Percentiles rank a stretch among this genome's conserved stretches.
Evolutionary conservation across 768 basidiomycete species (phyloP).

Genomic region (Tulasnella sp.): DNA sequence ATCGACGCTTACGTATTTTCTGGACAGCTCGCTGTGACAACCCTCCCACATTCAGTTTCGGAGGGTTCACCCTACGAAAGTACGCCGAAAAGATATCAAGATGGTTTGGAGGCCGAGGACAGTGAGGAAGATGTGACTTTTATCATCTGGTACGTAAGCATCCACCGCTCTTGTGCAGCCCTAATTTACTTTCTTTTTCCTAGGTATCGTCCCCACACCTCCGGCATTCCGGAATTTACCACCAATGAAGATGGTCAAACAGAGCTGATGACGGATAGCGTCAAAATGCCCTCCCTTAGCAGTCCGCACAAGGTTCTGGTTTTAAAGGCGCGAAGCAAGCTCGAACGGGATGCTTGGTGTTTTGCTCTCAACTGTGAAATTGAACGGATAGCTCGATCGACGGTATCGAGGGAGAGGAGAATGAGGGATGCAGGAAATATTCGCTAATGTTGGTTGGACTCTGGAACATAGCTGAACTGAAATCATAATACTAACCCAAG

Average conservation of each 20-base stretch:
- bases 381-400: slow-evolving; percentile 56
- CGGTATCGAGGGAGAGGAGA: slow-evolving; percentile 48
- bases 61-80: slow-evolving; percentile 2
- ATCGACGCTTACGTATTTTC: slow-evolving; percentile 73
- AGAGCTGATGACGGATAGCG: neutral
- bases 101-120: slow-evolving; percentile 82
- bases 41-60: slow-evolving; percentile 30
- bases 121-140: slow-evolving; percentile 80
- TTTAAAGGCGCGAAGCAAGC: slow-evolving; percentile 61
- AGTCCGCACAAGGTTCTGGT: slow-evolving; percentile 49
- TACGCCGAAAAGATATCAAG: slow-evolving; percentile 65
- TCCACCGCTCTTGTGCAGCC: neutral
- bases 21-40: slow-evolving; percentile 65
- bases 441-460: no score
- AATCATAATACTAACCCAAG: neutral
- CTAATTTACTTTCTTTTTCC: neutral
- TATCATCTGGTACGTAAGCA: slow-evolving; percentile 48
- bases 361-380: slow-evolving; percentile 88
- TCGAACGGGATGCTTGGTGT: slow-evolving; percentile 91
- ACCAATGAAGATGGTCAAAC: neutral
- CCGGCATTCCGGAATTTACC: neutral
- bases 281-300: slow-evolving; percentile 37
- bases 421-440: slow-evolving; percentile 54
- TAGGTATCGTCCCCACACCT: slow-evolving; percentile 19
- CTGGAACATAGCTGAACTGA: neutral